Evolutionary conservation across 257 asterid species (phyloP).

Genomic region (Osmanthus fragrans): DNA sequence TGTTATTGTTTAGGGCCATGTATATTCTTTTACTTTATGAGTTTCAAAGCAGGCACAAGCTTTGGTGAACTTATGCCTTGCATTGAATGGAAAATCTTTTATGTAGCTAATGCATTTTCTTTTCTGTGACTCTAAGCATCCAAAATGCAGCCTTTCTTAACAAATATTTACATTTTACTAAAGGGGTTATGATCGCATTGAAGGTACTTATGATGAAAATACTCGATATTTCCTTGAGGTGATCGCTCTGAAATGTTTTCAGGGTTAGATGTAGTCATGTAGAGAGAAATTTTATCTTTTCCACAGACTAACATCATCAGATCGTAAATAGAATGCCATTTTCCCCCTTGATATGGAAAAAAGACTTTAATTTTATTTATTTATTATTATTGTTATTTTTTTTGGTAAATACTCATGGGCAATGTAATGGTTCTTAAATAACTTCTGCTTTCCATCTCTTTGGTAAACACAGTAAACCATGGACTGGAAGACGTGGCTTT

Average conservation of each 20-base stretch:
- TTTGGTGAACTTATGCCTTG: neutral
- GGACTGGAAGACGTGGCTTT: slow-evolving; percentile 89
- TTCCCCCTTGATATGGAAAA: neutral
- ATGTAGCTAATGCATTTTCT: neutral
- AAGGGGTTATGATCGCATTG: neutral
- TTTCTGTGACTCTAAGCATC: neutral
- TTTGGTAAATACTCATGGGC: neutral
- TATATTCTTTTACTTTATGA: neutral
- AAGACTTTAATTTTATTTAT: neutral
- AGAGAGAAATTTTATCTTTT: too few relatives aligned
- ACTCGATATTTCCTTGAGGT: neutral
- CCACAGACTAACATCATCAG: neutral
- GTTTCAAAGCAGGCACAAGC: neutral
- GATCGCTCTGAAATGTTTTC: too few relatives aligned
- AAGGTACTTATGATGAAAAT: neutral
- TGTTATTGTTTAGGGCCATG: neutral
- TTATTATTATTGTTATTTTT: too few relatives aligned
- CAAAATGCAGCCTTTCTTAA: neutral
- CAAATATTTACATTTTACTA: neutral
- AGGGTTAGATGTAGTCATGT: too few relatives aligned
- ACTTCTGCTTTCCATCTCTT: neutral
- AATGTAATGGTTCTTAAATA: neutral
- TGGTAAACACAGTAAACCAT: slow-evolving; percentile 31
- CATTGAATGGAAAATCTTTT: neutral
- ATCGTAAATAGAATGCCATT: neutral